A percentile compares a stretch with the other conserved stretches of the same genome.
phyloP scores from a whole-genome alignment of 192 early-diverging fungal genomes.

The Umbelopsis vinacea region DNA sequence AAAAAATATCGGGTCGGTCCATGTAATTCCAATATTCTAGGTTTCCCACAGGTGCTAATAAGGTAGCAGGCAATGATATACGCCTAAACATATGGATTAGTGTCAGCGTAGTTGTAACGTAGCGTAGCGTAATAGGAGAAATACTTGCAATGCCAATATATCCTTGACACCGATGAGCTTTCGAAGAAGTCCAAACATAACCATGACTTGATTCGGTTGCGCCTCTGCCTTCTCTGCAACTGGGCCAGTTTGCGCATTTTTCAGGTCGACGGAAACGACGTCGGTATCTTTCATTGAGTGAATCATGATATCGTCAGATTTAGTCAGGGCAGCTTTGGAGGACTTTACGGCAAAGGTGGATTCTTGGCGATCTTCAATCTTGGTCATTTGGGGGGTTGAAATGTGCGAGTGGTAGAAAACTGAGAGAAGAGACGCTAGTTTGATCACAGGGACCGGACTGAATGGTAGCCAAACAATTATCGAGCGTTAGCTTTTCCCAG shows the following conservation, averaged over 20 bases:
- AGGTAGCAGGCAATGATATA: slow-evolving; percentile 70
- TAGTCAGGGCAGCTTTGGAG: not conserved
- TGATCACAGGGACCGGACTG: slow-evolving; percentile 2
- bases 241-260: not conserved
- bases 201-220: slow-evolving; percentile 45
- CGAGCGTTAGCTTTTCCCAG: slow-evolving; percentile 10
- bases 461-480: not conserved
- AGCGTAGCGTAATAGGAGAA: too few species aligned
- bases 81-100: slow-evolving; percentile 40
- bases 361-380: not conserved
- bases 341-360: not conserved
- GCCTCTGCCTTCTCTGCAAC: not conserved
- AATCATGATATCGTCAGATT: not conserved
- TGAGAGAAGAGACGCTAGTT: not conserved
- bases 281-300: not conserved
- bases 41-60: slow-evolving; percentile 73
- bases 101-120: not conserved
- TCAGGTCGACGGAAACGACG: not conserved
- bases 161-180: slow-evolving; percentile 74
- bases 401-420: not conserved
- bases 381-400: slow-evolving; percentile 9
- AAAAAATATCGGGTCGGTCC: slow-evolving; percentile 76
- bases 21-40: slow-evolving; percentile 82
- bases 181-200: slow-evolving; percentile 62
- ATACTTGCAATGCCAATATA: slow-evolving; percentile 52